These are phyloP conservation scores for Globisporangium carolinianum DNA, from an alignment of 352 stramenopile species.

Conservation along the genomic window DNA sequence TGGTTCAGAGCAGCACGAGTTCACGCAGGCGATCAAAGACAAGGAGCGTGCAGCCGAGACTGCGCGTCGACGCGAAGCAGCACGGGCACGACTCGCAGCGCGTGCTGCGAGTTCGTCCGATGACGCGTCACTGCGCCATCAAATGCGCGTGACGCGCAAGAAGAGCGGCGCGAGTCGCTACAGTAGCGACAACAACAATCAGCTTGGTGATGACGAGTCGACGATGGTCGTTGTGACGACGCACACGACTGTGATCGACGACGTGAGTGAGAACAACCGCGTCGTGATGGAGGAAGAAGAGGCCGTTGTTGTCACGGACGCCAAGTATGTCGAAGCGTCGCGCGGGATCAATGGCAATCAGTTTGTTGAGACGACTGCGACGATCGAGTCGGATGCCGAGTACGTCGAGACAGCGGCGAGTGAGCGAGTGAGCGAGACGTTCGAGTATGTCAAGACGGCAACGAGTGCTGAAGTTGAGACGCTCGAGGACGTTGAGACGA, in stretches of 20 bases:
- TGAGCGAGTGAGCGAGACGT: background rate
- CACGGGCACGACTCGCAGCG: background rate
- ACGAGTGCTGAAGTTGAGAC: background rate
- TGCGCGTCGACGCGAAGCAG: conserved; percentile 9
- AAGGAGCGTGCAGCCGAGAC: conserved; percentile 13
- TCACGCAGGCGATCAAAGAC: conserved; percentile 22
- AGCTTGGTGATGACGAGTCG: background rate
- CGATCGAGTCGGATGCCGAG: background rate
- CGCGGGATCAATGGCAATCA: background rate
- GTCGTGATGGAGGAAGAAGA: conserved; percentile 4
- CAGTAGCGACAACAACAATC: background rate
- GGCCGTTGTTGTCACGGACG: background rate
- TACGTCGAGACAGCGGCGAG: no score
- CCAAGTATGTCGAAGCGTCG: conserved; percentile 1
- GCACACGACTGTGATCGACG: conserved; percentile 1
- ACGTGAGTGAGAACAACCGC: conserved; percentile 11
- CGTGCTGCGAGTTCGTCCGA: conserved; percentile 5
- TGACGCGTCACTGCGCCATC: background rate
- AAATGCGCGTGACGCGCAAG: background rate
- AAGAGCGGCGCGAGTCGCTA: background rate
- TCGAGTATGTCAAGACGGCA: background rate
- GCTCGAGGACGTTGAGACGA: background rate
- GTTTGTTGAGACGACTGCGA: no score
- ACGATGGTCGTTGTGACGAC: conserved; percentile 1
- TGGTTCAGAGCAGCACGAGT: conserved; percentile 48